These are phyloP conservation scores for Eucalyptus sp. DNA, from an alignment of 345 rosid genomes.

Conservation along the genomic window DNA sequence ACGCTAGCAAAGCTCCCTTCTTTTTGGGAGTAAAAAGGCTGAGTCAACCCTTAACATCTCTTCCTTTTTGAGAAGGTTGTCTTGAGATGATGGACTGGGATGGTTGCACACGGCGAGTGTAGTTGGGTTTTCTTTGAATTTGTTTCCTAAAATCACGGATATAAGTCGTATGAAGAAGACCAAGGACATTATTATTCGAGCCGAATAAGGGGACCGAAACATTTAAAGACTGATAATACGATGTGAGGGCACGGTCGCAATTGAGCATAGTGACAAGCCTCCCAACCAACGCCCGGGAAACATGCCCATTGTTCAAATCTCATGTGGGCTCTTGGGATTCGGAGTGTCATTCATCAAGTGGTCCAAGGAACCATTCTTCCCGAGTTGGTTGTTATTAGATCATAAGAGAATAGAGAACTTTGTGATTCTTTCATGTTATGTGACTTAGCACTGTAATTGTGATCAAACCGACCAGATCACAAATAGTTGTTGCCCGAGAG, in stretches of 20 bases:
- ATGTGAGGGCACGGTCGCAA: not conserved
- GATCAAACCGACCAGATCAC: not conserved
- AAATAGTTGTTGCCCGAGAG: not conserved
- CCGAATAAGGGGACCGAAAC: not conserved
- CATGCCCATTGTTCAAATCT: not conserved
- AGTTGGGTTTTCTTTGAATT: not conserved
- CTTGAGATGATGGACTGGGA: not conserved
- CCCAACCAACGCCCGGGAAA: not conserved
- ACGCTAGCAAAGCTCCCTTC: not conserved
- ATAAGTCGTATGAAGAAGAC: not conserved
- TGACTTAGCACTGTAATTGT: not conserved
- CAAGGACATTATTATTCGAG: not conserved
- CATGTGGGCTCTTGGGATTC: not conserved
- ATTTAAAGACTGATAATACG: not conserved
- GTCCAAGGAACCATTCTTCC: not conserved
- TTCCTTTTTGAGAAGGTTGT: not conserved
- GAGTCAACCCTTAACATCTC: not conserved
- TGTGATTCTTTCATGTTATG: not conserved
- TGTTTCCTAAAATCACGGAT: not conserved
- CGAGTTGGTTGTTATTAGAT: not conserved
- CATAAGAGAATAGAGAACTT: not conserved
- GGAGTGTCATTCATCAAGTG: not conserved
- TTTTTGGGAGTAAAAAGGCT: not conserved
- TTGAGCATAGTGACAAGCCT: not conserved
- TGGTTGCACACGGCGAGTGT: not conserved